Evolutionary conservation across 345 rosid genomes (phyloP), one percentile per base, ranked within the genome.

Genomic region (Odontarrhena argentea): DNA sequence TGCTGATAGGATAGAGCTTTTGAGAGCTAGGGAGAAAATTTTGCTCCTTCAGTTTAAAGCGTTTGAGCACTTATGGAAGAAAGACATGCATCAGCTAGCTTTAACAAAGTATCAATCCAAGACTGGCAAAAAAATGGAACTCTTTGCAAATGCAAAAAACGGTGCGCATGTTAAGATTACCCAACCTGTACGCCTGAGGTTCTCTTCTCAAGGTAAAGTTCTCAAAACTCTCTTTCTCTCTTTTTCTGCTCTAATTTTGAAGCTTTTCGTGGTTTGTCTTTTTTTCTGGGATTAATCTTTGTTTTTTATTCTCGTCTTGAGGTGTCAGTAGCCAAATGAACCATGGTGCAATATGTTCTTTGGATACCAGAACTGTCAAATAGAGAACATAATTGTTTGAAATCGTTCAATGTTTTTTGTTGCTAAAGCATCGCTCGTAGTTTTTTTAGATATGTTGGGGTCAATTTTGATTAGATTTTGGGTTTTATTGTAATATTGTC

Each of bases 1-100:
- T 77, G 74, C 68, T 5, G 68, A 15, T 61, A 84, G 78, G 79
- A 77, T 77, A 74, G 78, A 40, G 55, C 70, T 76, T 53, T 44
- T 79, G 48, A 86, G 77, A 77, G 84, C 85, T 53, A 85, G 88
- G 81, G 97, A 95, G 86, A 88, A 85, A 78, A 84, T 82, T 62
- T 68, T 87, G 42, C 74, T 82, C 24, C 87, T 91, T 36, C 87
- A 95, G 81, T 91, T 83, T 71, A 95, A 83, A 79, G 90, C 84
- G 18, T 81, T 86, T 76, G 84, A 80, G 67, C 86, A 81, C 63
- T 66, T 80, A 14, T 95, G 99, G 99, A 91, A 84, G 84, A 96
- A 89, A 76, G 99, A 95, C 74, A 24, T 84, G 82, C 81, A 68
- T 13, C 68, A 78, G 69, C 83, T 77, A 18, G 82, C 85, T 15